These are phyloP conservation scores for Beauveria australis DNA, from an alignment of 2,329 filamentous ascomycete species.

Conservation along the genomic window DNA sequence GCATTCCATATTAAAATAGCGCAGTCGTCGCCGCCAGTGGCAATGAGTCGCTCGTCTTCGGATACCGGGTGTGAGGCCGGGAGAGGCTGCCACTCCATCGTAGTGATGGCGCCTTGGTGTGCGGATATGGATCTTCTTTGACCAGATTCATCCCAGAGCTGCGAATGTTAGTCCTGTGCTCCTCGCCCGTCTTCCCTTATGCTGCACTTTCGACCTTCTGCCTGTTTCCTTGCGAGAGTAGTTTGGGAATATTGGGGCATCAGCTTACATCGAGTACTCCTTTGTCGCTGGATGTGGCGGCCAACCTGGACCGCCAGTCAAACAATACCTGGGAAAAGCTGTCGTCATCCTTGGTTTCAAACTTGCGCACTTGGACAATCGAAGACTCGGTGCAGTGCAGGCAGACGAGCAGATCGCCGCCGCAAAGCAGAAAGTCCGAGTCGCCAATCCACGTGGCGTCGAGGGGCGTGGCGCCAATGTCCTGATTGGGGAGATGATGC, in stretches of 20 bases:
- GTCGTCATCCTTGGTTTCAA: slow-evolving; percentile 46
- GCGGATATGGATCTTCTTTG: slow-evolving; percentile 48
- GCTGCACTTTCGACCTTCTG: neutral
- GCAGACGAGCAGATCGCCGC: slow-evolving; percentile 44
- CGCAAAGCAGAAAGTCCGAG: slow-evolving; percentile 49
- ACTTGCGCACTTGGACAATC: slow-evolving; percentile 40
- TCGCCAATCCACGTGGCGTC: slow-evolving; percentile 55
- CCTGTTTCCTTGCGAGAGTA: neutral
- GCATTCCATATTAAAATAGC: slow-evolving; percentile 57
- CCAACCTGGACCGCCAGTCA: slow-evolving; percentile 43
- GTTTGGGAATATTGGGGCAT: neutral
- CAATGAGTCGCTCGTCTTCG: slow-evolving; percentile 48
- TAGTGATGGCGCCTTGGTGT: slow-evolving; percentile 50
- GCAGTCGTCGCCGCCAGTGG: slow-evolving; percentile 54
- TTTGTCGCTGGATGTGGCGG: slow-evolving; percentile 52
- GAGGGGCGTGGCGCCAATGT: slow-evolving; percentile 41
- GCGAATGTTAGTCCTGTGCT: slow-evolving; percentile 7
- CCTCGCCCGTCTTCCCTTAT: neutral
- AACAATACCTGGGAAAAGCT: slow-evolving; percentile 48
- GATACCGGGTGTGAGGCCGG: slow-evolving; percentile 23
- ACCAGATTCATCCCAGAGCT: slow-evolving; percentile 49
- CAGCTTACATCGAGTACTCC: slow-evolving; percentile 52
- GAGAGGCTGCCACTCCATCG: slow-evolving; percentile 53
- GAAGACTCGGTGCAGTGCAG: slow-evolving; percentile 38
- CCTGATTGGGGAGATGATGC: slow-evolving; percentile 41